These are phyloP conservation scores for Globisporangium echinulatum DNA, from an alignment of 352 stramenopile species.

Conservation along the genomic window DNA sequence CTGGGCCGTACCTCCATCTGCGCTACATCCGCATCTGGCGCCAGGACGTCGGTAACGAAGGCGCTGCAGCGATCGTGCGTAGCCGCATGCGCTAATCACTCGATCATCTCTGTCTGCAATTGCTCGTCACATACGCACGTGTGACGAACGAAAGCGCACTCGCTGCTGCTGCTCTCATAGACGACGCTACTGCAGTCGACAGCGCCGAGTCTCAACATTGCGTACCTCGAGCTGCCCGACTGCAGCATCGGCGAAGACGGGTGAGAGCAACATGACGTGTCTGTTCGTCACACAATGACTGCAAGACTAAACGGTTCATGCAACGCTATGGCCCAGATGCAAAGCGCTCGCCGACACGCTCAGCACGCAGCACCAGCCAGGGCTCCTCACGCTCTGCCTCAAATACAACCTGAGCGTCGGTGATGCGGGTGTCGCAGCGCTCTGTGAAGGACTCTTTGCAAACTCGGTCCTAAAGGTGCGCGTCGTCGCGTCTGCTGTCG, in stretches of 20 bases:
- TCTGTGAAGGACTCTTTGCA: constrained; percentile 65
- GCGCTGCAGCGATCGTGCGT: constrained; percentile 56
- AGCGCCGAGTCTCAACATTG: constrained; percentile 49
- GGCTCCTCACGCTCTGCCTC: constrained; percentile 68
- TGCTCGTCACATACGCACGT: background rate
- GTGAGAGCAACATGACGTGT: constrained; percentile 3
- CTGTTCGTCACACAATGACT: background rate
- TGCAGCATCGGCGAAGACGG: constrained; percentile 61
- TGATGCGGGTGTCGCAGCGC: constrained; percentile 38
- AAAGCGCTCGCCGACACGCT: constrained; percentile 45
- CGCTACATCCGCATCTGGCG: constrained; percentile 80
- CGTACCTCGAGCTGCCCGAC: constrained; percentile 75
- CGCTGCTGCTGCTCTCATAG: constrained; percentile 12
- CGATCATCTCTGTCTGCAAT: too few relatives aligned
- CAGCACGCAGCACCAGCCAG: constrained; percentile 38
- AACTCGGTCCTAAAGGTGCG: constrained; percentile 62
- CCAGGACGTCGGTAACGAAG: constrained; percentile 72
- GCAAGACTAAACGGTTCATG: too few relatives aligned
- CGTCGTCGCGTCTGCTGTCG: too few relatives aligned
- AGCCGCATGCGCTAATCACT: too few relatives aligned
- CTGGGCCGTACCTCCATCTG: constrained; percentile 55
- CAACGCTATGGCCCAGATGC: constrained; percentile 25
- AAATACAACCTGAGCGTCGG: constrained; percentile 65
- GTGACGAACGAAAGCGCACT: too few relatives aligned
- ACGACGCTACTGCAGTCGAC: constrained; percentile 33